Evolutionary conservation across 371 early-diverging fungal genomes (phyloP), one percentile per base, ranked within the genome.

Genomic region (Circinella umbellata): DNA sequence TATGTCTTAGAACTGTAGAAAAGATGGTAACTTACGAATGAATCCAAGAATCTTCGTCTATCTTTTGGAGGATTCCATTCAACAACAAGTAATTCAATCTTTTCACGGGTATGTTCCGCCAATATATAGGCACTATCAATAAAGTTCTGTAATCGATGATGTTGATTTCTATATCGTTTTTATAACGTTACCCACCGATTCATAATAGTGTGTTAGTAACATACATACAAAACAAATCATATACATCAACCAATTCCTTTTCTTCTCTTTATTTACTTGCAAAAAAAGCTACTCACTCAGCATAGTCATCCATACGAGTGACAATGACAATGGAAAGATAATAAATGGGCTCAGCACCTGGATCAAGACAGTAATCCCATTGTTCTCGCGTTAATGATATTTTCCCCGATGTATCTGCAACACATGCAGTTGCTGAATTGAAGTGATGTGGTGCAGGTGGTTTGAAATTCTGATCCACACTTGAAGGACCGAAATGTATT

Each of bases 261-360:
- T 27, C 27, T 27, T 27, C 2, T 42, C 42, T 6, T 18, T 38
- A 48, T 49, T 48, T 64, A 14, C 48, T 46, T 3, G 3, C 14
- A 38, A 36, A 9, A n/a, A 15, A 57, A 57, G 7, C 4, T 14
- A 51, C 51, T 69, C 77, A 80, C 80, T 79, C 83, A 62, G 83
- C 83, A 73, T 82, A 82, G 55, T 82, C 76, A 67, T 82, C 83
- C 79, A 78, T 80, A 13, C 83, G 77, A 39, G 83, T 80, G 18
- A 82, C 83, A 63, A 82, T 70, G 39, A 82, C 83, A 67, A 82
- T 79, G 27, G 83, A 82, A n/a, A 82, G 70, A 60, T 72, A 72
- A 35, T 55, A 64, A 11, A 47, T 53, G n/a, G 78, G 69, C 27
- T 63, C 71, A 15, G 61, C 54, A 17, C 80, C 80, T 4, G 72